Base-by-base conservation (phyloP, 2,329 filamentous ascomycete genomes). In the Paracoccidioides lutzii region DNA sequence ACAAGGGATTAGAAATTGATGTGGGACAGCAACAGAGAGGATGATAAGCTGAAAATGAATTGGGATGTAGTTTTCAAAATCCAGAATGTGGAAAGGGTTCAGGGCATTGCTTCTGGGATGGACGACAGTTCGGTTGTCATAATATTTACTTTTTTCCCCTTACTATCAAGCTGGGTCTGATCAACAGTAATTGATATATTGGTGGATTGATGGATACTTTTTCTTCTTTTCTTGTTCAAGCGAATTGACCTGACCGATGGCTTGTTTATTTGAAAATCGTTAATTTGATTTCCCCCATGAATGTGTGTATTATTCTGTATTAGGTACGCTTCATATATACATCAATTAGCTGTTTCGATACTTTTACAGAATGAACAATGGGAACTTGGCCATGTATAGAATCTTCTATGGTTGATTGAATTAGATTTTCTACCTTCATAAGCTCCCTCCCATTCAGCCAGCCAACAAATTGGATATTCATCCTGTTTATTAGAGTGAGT, bases 1-100 rank as follows among this genome's bases (percentile, higher is more conserved):
- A 71, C 60, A 71, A 66, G 45, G 65, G 69, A 56, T 73, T 62
- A 22, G 22, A 22, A 22, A 22, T 22, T 22, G 22, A 22, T 32
- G 9, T 46, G 2, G 14, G n/a, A 3, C 12, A 33, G 30, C 12
- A n/a, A 9, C 38, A 32, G 8, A n/a, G 5, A n/a, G 10, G 12
- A 35, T 33, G 44, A 15, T 12, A 48, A 48, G 9, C n/a, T 2
- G 15, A 12, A 9, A 5, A 10, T 4, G 5, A 10, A 5, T 28
- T 28, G 42, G 35, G 10, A 37, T 7, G 35, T 7, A 37, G 6
- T 37, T 37, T 37, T 37, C 10, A 37, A 37, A 3, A 37, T 37
- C 35, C 10, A 8, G 5, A 22, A 4, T 28, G 42, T 22, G 66
- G 46, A 38, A 44, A 32, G 32, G 10, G 1, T 22, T 22, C 22